These are phyloP conservation scores for Bimuria novae-zelandiae DNA, from an alignment of 2,329 filamentous ascomycete species.

Conservation along the genomic window DNA sequence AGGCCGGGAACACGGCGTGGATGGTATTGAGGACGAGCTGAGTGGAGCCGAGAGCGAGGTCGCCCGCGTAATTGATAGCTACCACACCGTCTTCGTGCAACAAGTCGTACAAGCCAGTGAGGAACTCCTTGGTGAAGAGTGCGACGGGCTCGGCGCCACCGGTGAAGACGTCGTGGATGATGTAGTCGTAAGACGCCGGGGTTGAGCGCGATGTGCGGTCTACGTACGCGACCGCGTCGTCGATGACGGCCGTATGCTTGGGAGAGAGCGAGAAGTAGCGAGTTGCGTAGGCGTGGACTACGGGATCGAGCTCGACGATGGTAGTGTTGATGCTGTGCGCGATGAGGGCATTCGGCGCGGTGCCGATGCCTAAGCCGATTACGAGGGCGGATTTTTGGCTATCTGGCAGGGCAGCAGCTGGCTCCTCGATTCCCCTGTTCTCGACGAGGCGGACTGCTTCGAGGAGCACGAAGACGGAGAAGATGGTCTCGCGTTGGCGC, in stretches of 20 bases:
- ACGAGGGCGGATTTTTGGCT: slow-evolving; percentile 78
- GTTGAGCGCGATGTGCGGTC: slow-evolving; percentile 53
- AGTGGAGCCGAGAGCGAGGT: slow-evolving; percentile 76
- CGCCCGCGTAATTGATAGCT: slow-evolving; percentile 96
- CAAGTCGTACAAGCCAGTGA: slow-evolving; percentile 70
- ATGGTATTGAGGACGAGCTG: slow-evolving; percentile 83
- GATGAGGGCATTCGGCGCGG: slow-evolving; percentile 83
- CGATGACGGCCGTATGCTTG: slow-evolving; percentile 79
- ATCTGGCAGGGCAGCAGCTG: slow-evolving; percentile 55
- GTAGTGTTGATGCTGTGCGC: slow-evolving; percentile 90
- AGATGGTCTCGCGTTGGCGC: slow-evolving; percentile 80
- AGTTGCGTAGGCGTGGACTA: slow-evolving; percentile 80
- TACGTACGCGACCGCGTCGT: slow-evolving; percentile 78
- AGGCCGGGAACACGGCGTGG: slow-evolving; percentile 79
- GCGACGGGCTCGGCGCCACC: slow-evolving; percentile 88
- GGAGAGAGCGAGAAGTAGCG: slow-evolving; percentile 80
- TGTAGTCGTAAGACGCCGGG: slow-evolving; percentile 74
- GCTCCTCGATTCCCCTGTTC: slow-evolving; percentile 43
- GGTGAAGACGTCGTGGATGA: slow-evolving; percentile 97
- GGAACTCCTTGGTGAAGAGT: slow-evolving; percentile 86
- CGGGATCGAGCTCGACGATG: slow-evolving; percentile 91
- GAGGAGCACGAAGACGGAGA: slow-evolving; percentile 93
- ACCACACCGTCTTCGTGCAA: slow-evolving; percentile 80
- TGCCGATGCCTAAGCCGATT: slow-evolving; percentile 91
- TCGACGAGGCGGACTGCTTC: slow-evolving; percentile 87